Base-by-base conservation (phyloP, 352 stramenopile species). In the Pythium aristosporum region DNA sequence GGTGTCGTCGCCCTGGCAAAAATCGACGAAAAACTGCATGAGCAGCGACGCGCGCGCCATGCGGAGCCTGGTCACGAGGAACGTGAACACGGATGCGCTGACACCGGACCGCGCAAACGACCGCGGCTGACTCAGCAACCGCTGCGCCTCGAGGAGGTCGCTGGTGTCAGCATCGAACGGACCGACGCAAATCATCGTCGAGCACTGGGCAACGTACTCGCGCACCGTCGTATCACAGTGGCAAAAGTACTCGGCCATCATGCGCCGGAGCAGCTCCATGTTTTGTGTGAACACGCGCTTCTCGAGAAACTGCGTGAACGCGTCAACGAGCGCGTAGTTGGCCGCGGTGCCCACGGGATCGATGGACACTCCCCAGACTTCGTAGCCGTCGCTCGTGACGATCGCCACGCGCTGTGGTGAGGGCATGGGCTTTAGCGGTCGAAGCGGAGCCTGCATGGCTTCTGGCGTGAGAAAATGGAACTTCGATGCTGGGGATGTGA, bases 251-350 rank as follows among this genome's bases (percentile, higher is more conserved):
- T 88, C 81, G 59, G 70, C 69, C 39, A 81, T 68, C 37, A 91
- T 75, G 53, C 74, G 77, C 3, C 81, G 77, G 68, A 90, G 57
- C 42, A 90, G 66, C 20, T 48, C 56, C 57, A 88, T 16, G 71
- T 80, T 82, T 41, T 79, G 42, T 2, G 72, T 78, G 37, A 77
- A 61, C 51, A 87, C 67, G 10, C 77, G 76, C 43, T 61, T 46
- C 58, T 88, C 81, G 39, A 90, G 64, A 54, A 77, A 90, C n/a
- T 39, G 49, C 51, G 73, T 68, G 51, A 90, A 88, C 44, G 78
- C 65, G 58, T 87, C 68, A 49, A 88, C 61, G 50, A 85, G 75
- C 36, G 61, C 67, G 46, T 67, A 69, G 41, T 64, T 51, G 47
- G 25, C 42, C 34, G 51, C 51, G 10, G 61, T 37, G 54, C 21